A percentile compares a stretch with the other conserved stretches of the same genome.
These are phyloP conservation scores for Grosmannia clavigera DNA, from an alignment of 2,329 filamentous ascomycete species.

Conservation along the genomic window DNA sequence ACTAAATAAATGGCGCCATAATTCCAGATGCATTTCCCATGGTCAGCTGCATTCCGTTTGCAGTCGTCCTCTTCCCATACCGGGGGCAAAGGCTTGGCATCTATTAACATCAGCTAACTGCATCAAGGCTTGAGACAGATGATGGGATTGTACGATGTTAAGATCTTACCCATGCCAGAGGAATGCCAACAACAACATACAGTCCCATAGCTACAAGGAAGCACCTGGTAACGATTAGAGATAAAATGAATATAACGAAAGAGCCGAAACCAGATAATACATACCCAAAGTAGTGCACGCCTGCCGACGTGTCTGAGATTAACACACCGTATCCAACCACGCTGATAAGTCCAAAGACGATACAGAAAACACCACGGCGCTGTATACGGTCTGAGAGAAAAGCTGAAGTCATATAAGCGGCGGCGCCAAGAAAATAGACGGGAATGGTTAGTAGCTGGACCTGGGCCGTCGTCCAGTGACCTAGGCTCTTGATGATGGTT, in stretches of 20 bases:
- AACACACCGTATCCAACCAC: constrained; percentile 58
- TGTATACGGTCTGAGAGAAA: constrained; percentile 56
- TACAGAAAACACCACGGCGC: constrained; percentile 50
- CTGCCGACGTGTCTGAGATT: constrained; percentile 44
- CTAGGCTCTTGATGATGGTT: constrained; percentile 62
- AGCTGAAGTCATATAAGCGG: constrained; percentile 54
- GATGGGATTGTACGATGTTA: background rate
- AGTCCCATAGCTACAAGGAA: constrained; percentile 65
- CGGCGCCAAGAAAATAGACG: constrained; percentile 61
- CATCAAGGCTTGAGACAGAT: too few species aligned
- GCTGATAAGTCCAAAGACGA: constrained; percentile 49
- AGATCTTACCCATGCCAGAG: constrained; percentile 31
- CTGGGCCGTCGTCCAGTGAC: constrained; percentile 47
- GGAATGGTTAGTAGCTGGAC: constrained; percentile 69
- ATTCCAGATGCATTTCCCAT: constrained; percentile 10
- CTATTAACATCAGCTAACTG: constrained; percentile 22
- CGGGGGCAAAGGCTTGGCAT: constrained; percentile 56
- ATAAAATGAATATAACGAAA: too few species aligned
- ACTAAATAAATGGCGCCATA: constrained; percentile 57
- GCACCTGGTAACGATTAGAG: constrained; percentile 27
- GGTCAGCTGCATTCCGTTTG: constrained; percentile 10
- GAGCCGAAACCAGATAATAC: too few species aligned
- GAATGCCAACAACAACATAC: constrained; percentile 47
- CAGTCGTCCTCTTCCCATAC: constrained; percentile 54
- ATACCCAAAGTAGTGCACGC: constrained; percentile 55